A percentile compares a stretch with the other conserved stretches of the same genome.
These are phyloP conservation scores for Cordyceps fumosorosea DNA, from an alignment of 2,329 filamentous ascomycete genomes.

Conservation along the genomic window DNA sequence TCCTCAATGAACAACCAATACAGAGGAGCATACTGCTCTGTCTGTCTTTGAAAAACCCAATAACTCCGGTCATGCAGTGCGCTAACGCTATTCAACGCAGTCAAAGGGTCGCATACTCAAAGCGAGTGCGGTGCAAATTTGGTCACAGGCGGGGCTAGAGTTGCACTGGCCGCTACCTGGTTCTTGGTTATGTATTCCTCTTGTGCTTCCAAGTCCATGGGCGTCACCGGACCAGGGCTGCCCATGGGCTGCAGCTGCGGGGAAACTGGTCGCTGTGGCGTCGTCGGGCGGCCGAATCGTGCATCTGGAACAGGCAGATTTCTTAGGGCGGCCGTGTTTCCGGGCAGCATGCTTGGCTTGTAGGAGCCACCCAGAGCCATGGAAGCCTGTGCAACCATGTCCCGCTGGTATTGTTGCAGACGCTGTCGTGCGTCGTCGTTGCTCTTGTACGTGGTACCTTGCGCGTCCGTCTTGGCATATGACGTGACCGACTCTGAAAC, in stretches of 20 bases:
- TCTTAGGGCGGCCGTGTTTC: slow-evolving; percentile 27
- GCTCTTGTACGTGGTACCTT: slow-evolving; percentile 19
- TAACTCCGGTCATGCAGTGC: slow-evolving; percentile 8
- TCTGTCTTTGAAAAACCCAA: not conserved
- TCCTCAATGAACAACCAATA: not conserved
- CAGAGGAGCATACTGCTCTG: not conserved
- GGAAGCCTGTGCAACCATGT: slow-evolving; percentile 53
- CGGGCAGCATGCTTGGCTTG: slow-evolving; percentile 21
- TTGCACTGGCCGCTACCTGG: not conserved
- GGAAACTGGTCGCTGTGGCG: slow-evolving; percentile 39
- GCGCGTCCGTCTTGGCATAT: slow-evolving; percentile 30
- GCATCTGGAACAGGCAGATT: slow-evolving; percentile 31
- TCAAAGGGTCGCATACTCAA: not conserved
- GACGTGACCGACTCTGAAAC: slow-evolving; percentile 24
- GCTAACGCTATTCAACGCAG: not conserved
- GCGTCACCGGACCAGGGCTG: slow-evolving; percentile 55
- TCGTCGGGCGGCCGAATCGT: slow-evolving; percentile 30
- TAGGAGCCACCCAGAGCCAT: slow-evolving; percentile 32
- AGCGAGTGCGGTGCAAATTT: slow-evolving; percentile 10
- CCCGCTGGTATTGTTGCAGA: slow-evolving; percentile 52
- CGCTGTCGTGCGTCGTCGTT: slow-evolving; percentile 10
- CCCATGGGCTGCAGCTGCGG: slow-evolving; percentile 47
- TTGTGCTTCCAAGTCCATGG: slow-evolving; percentile 46
- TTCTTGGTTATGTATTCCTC: slow-evolving; percentile 10
- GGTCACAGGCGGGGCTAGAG: not conserved